phyloP scores from a whole-genome alignment of 106 monocot species.

The Dendrobium nobile region DNA sequence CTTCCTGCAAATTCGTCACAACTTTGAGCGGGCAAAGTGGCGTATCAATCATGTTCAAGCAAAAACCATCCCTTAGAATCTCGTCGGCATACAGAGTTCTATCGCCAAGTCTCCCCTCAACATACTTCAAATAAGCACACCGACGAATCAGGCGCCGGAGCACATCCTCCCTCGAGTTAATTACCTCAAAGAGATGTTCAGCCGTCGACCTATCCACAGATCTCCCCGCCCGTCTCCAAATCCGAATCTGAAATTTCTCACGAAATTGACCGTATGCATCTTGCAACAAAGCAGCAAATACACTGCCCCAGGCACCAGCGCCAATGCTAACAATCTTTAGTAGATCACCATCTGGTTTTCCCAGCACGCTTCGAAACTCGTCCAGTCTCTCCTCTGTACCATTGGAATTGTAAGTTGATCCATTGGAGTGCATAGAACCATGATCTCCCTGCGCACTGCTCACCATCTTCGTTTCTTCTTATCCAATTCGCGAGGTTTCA shows the following conservation, averaged over 20 bases:
- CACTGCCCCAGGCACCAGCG: slow-evolving; percentile 69
- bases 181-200: slow-evolving; percentile 60
- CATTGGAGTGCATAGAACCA: slow-evolving; percentile 32
- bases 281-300: slow-evolving; percentile 51
- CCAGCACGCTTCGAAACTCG: slow-evolving; percentile 44
- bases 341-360: slow-evolving; percentile 43
- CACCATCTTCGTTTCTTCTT: slow-evolving; percentile 28
- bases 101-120: slow-evolving; percentile 59
- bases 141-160: slow-evolving; percentile 46
- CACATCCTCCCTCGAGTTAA: slow-evolving; percentile 59
- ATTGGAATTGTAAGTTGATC: slow-evolving; percentile 22
- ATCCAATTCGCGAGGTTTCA: not conserved
- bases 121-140: slow-evolving; percentile 60
- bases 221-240: slow-evolving; percentile 53
- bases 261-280: slow-evolving; percentile 48
- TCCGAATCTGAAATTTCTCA: slow-evolving; percentile 53
- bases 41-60: slow-evolving; percentile 71
- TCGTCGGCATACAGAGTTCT: slow-evolving; percentile 55
- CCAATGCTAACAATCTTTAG: slow-evolving; percentile 55
- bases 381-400: slow-evolving; percentile 37
- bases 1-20: slow-evolving; percentile 69
- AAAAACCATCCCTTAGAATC: slow-evolving; percentile 63
- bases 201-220: slow-evolving; percentile 47
- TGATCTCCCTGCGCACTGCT: slow-evolving; percentile 21
- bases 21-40: slow-evolving; percentile 64